Evolutionary conservation across 2,329 filamentous ascomycete genomes (phyloP).

Genomic region (Tricladium varicosporioides): DNA sequence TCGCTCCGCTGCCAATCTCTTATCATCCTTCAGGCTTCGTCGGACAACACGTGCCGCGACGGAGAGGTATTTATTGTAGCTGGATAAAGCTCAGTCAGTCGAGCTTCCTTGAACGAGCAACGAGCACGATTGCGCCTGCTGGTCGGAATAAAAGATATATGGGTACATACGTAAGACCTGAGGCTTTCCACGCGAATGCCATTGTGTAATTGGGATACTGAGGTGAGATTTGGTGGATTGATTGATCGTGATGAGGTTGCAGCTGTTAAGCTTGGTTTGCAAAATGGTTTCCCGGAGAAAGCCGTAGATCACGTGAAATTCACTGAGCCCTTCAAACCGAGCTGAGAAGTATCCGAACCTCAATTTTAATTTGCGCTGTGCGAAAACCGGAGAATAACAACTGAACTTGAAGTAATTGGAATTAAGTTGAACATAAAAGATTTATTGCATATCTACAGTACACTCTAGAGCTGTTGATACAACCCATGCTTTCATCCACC

Average conservation of each 20-base stretch:
- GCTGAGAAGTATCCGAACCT: background rate
- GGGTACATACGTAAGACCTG: slow-evolving; percentile 66
- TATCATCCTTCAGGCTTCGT: slow-evolving; percentile 94
- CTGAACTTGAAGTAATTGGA: background rate
- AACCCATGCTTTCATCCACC: slow-evolving; percentile 21
- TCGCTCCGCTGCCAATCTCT: slow-evolving; percentile 82
- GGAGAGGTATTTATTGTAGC: slow-evolving; percentile 99
- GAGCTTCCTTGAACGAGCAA: slow-evolving; percentile 6
- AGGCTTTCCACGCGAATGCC: slow-evolving; percentile 97
- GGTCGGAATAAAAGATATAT: background rate
- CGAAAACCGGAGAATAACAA: background rate
- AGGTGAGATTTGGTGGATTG: slow-evolving; percentile 19
- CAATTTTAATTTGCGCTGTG: too few relatives aligned
- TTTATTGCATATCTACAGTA: slow-evolving; percentile 36
- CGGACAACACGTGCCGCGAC: slow-evolving; percentile 93
- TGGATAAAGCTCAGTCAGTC: slow-evolving; percentile 45
- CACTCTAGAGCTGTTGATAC: slow-evolving; percentile 38
- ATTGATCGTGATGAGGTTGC: slow-evolving; percentile 13
- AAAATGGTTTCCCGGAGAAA: slow-evolving; percentile 7
- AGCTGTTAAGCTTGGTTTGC: slow-evolving; percentile 17
- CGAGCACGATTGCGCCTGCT: slow-evolving; percentile 20
- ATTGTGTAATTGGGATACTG: slow-evolving; percentile 48
- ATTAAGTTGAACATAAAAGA: slow-evolving; percentile 17
- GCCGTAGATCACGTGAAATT: slow-evolving; percentile 13
- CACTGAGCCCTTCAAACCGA: too few relatives aligned